Evolutionary conservation across 169 alveolate genomes (phyloP).

Genomic region (Sarcocystis neurona): DNA sequence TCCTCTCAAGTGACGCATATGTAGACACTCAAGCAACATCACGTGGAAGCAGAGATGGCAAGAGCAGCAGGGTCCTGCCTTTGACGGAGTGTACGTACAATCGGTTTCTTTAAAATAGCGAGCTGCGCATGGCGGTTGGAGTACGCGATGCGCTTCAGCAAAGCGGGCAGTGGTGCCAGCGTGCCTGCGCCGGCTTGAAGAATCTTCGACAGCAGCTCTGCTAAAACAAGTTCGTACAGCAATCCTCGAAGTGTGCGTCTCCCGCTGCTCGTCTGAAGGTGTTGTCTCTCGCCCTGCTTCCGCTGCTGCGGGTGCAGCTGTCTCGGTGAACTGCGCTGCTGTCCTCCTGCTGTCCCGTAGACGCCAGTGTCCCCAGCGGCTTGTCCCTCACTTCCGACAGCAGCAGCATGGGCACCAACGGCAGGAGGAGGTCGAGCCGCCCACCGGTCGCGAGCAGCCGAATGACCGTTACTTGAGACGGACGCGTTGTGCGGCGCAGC

Average conservation of each 20-base stretch:
- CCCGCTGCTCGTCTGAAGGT: not conserved
- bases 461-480: too few species aligned
- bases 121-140: not conserved
- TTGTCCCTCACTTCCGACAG: not conserved
- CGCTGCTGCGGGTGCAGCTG: too few species aligned
- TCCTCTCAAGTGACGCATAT: too few species aligned
- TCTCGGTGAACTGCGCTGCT: too few species aligned
- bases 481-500: too few species aligned
- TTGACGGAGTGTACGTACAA: not conserved
- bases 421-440: not conserved
- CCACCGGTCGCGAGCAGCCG: not conserved
- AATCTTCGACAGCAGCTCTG: slow-evolving; percentile 17
- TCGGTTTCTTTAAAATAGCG: slow-evolving; percentile 14
- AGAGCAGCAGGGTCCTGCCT: too few species aligned
- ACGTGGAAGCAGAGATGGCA: too few species aligned
- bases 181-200: slow-evolving; percentile 3
- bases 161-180: slow-evolving; percentile 5
- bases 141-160: slow-evolving; percentile 32
- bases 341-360: too few species aligned
- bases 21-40: too few species aligned
- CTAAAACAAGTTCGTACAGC: slow-evolving; percentile 2
- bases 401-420: too few species aligned
- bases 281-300: too few species aligned
- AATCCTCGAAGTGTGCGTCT: slow-evolving; percentile 16
- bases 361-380: not conserved